phyloP scores from a whole-genome alignment of 2,329 filamentous ascomycete species.

The Talaromyces funiculosus region DNA sequence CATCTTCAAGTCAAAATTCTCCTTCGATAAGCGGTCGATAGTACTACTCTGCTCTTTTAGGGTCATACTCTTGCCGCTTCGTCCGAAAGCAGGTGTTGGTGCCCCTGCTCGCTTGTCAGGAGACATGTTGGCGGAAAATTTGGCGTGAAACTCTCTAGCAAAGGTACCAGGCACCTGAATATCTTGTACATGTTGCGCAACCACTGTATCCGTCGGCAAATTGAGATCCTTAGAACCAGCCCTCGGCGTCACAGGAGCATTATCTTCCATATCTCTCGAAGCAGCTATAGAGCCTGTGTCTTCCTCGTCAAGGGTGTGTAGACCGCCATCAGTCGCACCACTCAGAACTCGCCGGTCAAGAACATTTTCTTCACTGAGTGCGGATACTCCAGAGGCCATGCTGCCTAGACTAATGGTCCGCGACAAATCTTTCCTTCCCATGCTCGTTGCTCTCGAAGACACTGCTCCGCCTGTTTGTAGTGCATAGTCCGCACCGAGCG shows the following conservation, averaged over 20 bases:
- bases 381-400: constrained; percentile 69
- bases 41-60: constrained; percentile 97
- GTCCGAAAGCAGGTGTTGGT: constrained; percentile 46
- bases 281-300: constrained; percentile 40
- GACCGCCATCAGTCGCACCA: constrained; percentile 38
- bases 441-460: constrained; percentile 20
- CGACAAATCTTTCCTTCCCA: constrained; percentile 45
- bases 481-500: constrained; percentile 71
- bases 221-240: constrained; percentile 51
- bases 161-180: constrained; percentile 87
- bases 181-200: constrained; percentile 80
- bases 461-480: constrained; percentile 74
- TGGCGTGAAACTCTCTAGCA: constrained; percentile 76
- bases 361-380: constrained; percentile 46
- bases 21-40: constrained; percentile 91
- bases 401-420: constrained; percentile 83
- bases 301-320: constrained; percentile 59
- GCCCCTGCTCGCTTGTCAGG: constrained; percentile 54
- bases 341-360: constrained; percentile 40
- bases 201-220: constrained; percentile 78
- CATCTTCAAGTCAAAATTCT: constrained; percentile 96
- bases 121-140: constrained; percentile 53
- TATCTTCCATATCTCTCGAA: constrained; percentile 34
- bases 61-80: constrained; percentile 68
- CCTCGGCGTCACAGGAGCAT: constrained; percentile 65